phyloP scores from a whole-genome alignment of 1,139 yeast species.

The Geotrichum klebahnii region DNA sequence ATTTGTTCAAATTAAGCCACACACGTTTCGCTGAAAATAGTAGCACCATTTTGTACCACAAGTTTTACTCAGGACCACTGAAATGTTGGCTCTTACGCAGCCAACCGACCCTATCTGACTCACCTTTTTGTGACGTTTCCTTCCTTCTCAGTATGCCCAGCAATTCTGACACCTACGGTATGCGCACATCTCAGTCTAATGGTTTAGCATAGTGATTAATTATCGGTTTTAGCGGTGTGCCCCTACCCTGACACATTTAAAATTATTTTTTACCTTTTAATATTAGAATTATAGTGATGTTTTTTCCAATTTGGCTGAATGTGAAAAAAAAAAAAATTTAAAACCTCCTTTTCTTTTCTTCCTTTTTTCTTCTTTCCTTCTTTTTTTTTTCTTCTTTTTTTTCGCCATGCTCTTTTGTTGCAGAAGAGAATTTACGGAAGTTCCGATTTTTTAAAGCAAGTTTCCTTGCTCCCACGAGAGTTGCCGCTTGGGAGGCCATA shows the following conservation, averaged over 20 bases:
- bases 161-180: constrained; percentile 5
- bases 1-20: no score
- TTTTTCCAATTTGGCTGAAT: constrained; percentile 2
- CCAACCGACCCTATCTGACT: background rate
- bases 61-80: background rate
- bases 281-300: constrained; percentile 1
- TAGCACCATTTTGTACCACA: no score
- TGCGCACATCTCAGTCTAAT: background rate
- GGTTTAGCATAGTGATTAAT: background rate
- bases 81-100: background rate
- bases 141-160: background rate
- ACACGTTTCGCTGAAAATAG: no score
- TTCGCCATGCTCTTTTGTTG: constrained; percentile 16
- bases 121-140: constrained; percentile 1
- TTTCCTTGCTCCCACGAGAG: constrained; percentile 28
- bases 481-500: constrained; percentile 30
- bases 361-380: constrained; percentile 16
- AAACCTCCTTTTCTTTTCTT: background rate
- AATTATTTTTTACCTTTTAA: background rate
- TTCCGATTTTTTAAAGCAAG: constrained; percentile 21
- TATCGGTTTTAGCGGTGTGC: background rate
- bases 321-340: no score
- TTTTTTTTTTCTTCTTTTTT: constrained; percentile 16
- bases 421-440: constrained; percentile 18
- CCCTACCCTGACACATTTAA: constrained; percentile 7